A percentile compares a stretch with the other conserved stretches of the same genome.
Evolutionary conservation across 306 rosid genomes (phyloP).

Genomic region (Trichosanthes cucumerina): DNA sequence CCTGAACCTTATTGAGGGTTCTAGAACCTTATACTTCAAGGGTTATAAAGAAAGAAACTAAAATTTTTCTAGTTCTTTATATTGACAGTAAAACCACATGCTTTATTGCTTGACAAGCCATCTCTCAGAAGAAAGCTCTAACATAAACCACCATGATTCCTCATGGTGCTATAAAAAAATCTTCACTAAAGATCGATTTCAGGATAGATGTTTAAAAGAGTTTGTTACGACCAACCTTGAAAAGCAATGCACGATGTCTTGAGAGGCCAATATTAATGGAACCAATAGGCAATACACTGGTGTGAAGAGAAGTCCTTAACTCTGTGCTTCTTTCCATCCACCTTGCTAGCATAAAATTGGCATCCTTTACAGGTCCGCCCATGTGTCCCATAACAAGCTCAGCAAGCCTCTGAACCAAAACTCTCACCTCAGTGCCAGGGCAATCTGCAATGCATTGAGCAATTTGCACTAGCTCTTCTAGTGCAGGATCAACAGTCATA

Average conservation of each 20-base stretch:
- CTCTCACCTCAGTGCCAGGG: constrained; percentile 50
- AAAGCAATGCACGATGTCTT: constrained; percentile 95
- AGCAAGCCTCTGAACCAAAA: constrained; percentile 84
- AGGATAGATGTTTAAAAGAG: constrained; percentile 2
- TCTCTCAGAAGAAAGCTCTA: not conserved
- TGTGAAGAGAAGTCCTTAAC: constrained; percentile 64
- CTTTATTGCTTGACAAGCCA: not conserved
- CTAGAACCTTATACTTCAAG: not conserved
- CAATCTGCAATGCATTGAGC: constrained; percentile 89
- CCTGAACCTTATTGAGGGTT: not conserved
- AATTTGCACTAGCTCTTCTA: constrained; percentile 83
- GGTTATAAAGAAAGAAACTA: not conserved
- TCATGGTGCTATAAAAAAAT: constrained; percentile 2
- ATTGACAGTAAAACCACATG: not conserved
- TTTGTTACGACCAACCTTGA: constrained; percentile 49
- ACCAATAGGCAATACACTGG: constrained; percentile 84
- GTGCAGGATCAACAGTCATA: constrained; percentile 52
- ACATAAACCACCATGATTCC: not conserved
- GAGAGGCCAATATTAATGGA: constrained; percentile 87
- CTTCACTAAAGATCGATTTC: not conserved
- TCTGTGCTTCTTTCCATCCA: constrained; percentile 89
- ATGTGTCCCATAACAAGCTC: constrained; percentile 77
- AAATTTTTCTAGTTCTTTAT: not conserved
- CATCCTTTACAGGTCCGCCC: constrained; percentile 99
- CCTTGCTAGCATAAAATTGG: constrained; percentile 58